Evolutionary conservation across 371 early-diverging fungal species (phyloP).

Genomic region (Zancudomyces culisetae): DNA sequence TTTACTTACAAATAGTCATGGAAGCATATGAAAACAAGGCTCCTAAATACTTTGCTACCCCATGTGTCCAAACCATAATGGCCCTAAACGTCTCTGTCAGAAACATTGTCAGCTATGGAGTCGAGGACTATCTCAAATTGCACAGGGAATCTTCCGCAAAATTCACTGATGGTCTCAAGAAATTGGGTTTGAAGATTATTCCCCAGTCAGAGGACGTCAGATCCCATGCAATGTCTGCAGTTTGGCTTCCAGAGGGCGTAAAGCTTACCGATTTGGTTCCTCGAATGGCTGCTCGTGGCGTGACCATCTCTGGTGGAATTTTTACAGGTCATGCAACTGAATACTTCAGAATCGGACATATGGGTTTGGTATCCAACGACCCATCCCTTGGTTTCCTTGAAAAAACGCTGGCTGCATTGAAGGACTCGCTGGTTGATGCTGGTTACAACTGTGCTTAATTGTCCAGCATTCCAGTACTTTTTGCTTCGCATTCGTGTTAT

Average conservation of each 20-base stretch:
- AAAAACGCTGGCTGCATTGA: constrained; percentile 48
- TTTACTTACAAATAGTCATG: constrained; percentile 38
- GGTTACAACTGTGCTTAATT: constrained; percentile 14
- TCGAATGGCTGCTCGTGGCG: constrained; percentile 50
- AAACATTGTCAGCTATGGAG: constrained; percentile 42
- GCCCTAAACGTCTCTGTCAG: constrained; percentile 70
- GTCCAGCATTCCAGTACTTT: no score
- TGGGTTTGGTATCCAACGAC: constrained; percentile 78
- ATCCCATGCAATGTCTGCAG: constrained; percentile 85
- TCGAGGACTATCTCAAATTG: constrained; percentile 46
- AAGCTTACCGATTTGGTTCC: constrained; percentile 55
- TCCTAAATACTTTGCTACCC: constrained; percentile 92
- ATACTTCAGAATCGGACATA: constrained; percentile 91
- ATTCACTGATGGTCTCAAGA: constrained; percentile 46
- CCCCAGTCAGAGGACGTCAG: constrained; percentile 36
- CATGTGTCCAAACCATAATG: constrained; percentile 82
- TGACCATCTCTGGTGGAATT: constrained; percentile 88
- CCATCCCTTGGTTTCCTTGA: constrained; percentile 51
- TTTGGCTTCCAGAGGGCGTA: constrained; percentile 80
- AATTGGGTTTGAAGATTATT: constrained; percentile 55
- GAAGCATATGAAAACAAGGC: constrained; percentile 77
- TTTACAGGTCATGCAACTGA: constrained; percentile 61
- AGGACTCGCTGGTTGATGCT: constrained; percentile 42
- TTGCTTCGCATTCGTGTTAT: no score
- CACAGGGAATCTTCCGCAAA: constrained; percentile 48